A percentile compares a stretch with the other conserved stretches of the same genome.
Conservation (phyloP, 2,329 filamentous ascomycete species). For the Ophiostoma piceae region DNA sequence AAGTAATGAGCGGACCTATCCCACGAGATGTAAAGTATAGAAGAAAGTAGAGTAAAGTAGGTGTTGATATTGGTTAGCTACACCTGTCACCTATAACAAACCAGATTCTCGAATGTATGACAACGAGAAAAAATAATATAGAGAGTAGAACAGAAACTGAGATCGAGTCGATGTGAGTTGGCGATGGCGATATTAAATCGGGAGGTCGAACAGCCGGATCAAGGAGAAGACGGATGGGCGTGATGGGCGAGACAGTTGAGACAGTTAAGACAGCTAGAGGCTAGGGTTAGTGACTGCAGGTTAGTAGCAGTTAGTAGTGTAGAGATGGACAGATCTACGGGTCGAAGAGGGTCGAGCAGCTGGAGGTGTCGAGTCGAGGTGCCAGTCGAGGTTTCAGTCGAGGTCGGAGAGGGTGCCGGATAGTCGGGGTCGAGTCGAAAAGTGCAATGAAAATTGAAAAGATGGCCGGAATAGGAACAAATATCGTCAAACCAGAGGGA, state of each 20-base stretch:
- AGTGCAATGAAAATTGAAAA: not conserved
- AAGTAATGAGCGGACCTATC: not conserved
- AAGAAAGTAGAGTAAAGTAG: not conserved
- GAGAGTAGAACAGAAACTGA: not conserved
- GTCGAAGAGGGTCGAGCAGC: not conserved
- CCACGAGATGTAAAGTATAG: not conserved
- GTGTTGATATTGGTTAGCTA: slow-evolving; percentile 6
- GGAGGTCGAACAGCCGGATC: not conserved
- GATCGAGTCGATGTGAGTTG: not conserved
- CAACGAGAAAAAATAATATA: not conserved
- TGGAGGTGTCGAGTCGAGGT: not conserved
- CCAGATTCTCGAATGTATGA: not conserved
- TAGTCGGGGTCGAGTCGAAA: not conserved
- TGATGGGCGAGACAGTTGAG: not conserved
- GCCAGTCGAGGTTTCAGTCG: not conserved
- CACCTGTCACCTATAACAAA: slow-evolving; percentile 12
- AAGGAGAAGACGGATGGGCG: not conserved
- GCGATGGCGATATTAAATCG: slow-evolving; percentile 5
- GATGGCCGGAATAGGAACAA: slow-evolving; percentile 18
- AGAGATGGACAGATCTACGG: slow-evolving; percentile 5
- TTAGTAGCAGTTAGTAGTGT: not conserved
- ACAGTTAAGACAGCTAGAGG: not conserved
- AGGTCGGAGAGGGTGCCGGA: not conserved
- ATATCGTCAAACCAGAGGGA: not conserved
- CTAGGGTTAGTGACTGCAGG: not conserved